Evolutionary conservation across 2,329 filamentous ascomycete genomes (phyloP).

Genomic region (Colletotrichum gigasporum): DNA sequence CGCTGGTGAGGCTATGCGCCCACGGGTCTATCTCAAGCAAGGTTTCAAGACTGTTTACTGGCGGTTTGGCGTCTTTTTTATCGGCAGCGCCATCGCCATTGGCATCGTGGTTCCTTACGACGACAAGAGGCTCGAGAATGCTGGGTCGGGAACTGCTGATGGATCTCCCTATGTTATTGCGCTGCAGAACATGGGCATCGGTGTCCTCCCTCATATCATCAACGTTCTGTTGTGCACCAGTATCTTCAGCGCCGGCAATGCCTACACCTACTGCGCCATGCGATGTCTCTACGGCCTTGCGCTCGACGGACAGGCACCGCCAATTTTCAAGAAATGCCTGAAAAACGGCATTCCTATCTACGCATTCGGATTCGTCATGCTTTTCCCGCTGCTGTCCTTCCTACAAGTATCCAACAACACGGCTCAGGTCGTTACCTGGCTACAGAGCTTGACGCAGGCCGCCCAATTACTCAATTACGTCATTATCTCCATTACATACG

Average conservation of each 20-base stretch:
- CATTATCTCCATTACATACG: slow-evolving; percentile 63
- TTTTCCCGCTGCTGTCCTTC: slow-evolving; percentile 63
- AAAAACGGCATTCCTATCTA: slow-evolving; percentile 69
- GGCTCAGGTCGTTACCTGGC: slow-evolving; percentile 60
- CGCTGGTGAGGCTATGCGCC: slow-evolving; percentile 74
- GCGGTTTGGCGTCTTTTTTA: slow-evolving; percentile 76
- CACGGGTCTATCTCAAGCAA: slow-evolving; percentile 70
- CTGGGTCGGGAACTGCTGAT: slow-evolving; percentile 55
- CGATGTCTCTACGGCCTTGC: slow-evolving; percentile 66
- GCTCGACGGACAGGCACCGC: slow-evolving; percentile 60
- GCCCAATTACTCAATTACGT: slow-evolving; percentile 61
- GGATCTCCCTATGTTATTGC: slow-evolving; percentile 72
- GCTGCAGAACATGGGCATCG: slow-evolving; percentile 63
- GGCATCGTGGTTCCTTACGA: slow-evolving; percentile 75
- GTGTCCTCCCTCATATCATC: slow-evolving; percentile 64
- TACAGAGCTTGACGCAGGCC: slow-evolving; percentile 57
- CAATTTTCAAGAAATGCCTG: slow-evolving; percentile 61
- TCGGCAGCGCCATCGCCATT: slow-evolving; percentile 72
- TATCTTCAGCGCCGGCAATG: slow-evolving; percentile 46
- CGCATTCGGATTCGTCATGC: slow-evolving; percentile 62
- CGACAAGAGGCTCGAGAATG: slow-evolving; percentile 59
- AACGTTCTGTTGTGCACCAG: slow-evolving; percentile 67
- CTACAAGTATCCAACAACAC: slow-evolving; percentile 60
- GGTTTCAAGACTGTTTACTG: slow-evolving; percentile 81
- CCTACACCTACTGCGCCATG: slow-evolving; percentile 58